Percentiles rank a stretch among this genome's conserved stretches.
Conservation (phyloP, 1,139 yeast genomes). For the Debaryomyces robertsiae region DNA sequence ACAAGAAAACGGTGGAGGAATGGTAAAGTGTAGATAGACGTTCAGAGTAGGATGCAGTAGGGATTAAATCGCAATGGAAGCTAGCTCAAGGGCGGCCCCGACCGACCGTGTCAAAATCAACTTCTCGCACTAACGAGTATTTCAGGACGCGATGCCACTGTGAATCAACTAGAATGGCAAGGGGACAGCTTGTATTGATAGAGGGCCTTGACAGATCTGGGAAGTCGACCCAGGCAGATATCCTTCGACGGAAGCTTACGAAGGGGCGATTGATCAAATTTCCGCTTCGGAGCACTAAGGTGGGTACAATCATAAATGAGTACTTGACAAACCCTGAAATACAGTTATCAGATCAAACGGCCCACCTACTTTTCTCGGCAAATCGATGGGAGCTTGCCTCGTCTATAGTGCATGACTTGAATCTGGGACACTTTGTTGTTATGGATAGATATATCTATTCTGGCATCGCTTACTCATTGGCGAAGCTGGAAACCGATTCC, state of each 20-base stretch:
- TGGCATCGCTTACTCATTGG: conserved; percentile 89
- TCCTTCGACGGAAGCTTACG: conserved; percentile 43
- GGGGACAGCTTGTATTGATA: conserved; percentile 78
- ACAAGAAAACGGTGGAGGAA: no score
- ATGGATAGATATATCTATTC: conserved; percentile 90
- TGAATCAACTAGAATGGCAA: conserved; percentile 18
- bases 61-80: no score
- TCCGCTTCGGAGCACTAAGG: conserved; percentile 82
- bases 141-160: no score
- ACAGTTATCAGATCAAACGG: conserved; percentile 67
- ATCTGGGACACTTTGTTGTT: conserved; percentile 60
- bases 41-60: no score
- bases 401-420: conserved; percentile 47
- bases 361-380: conserved; percentile 88
- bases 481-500: conserved; percentile 48
- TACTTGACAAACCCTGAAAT: conserved; percentile 60
- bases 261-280: conserved; percentile 63
- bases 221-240: conserved; percentile 80
- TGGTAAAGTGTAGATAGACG: no score
- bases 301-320: conserved; percentile 75
- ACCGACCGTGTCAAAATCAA: no score
- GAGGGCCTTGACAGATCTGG: conserved; percentile 98
- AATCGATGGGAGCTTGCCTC: conserved; percentile 86
- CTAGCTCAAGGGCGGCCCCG: no score
- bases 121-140: conserved; percentile 2